Percentiles rank a stretch among this genome's conserved stretches.
These are phyloP conservation scores for Dactylonectria estremocensis DNA, from an alignment of 2,329 filamentous ascomycete genomes.

Conservation along the genomic window DNA sequence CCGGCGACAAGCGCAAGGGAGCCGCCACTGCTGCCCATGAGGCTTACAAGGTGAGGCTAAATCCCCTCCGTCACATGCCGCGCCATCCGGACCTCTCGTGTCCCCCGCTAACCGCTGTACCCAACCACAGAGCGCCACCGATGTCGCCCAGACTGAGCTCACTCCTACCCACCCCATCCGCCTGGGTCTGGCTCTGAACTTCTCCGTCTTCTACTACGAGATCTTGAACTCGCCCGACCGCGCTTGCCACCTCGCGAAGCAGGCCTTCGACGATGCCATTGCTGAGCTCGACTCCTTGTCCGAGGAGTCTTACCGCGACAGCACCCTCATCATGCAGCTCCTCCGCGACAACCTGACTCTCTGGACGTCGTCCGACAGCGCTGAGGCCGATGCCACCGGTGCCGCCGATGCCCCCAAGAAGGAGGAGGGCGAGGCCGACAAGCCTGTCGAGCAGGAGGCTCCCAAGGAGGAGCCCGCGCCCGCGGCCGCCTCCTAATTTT, in stretches of 20 bases:
- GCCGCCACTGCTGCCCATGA: constrained; percentile 90
- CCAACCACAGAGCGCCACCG: constrained; percentile 85
- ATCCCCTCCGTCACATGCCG: constrained; percentile 46
- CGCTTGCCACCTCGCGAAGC: constrained; percentile 98
- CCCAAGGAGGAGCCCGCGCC: constrained; percentile 61
- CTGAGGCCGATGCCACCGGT: constrained; percentile 79
- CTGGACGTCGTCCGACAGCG: constrained; percentile 96
- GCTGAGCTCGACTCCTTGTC: constrained; percentile 98
- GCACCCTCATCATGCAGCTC: constrained; percentile 99
- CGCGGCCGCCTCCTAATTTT: constrained; percentile 68
- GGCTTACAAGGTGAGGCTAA: constrained; percentile 89
- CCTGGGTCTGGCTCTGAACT: constrained; percentile 97
- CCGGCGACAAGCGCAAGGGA: constrained; percentile 91
- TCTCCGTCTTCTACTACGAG: constrained; percentile 99
- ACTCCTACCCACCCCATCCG: constrained; percentile 98
- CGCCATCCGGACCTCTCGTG: constrained; percentile 44
- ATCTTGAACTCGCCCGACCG: constrained; percentile 98
- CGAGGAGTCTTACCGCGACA: constrained; percentile 98
- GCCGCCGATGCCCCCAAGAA: constrained; percentile 72
- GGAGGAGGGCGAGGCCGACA: constrained; percentile 69
- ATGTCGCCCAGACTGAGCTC: constrained; percentile 97
- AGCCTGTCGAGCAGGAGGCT: constrained; percentile 59
- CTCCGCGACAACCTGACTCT: constrained; percentile 98
- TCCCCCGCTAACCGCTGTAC: constrained; percentile 34
- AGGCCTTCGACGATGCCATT: constrained; percentile 98